These are phyloP conservation scores for Chlamydomonas sp. DNA, from an alignment of 139 green algal genomes.

Conservation along the genomic window DNA sequence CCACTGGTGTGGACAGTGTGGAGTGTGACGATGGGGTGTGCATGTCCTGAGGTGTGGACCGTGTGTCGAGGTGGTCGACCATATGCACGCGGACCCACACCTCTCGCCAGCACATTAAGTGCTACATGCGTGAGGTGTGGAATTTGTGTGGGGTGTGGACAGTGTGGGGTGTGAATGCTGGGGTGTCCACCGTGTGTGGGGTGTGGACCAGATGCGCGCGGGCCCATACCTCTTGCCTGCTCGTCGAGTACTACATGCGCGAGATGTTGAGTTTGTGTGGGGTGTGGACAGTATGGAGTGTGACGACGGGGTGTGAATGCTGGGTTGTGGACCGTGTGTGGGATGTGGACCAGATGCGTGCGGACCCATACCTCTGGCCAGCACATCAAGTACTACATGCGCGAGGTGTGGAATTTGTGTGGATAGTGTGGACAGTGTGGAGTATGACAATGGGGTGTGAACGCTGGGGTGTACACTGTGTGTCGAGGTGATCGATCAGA, in stretches of 20 bases:
- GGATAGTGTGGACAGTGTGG: neutral
- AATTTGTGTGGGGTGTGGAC: neutral
- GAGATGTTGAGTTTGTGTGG: too few species aligned
- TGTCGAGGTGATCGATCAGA: too few species aligned
- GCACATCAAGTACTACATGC: slow-evolving; percentile 92
- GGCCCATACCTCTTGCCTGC: slow-evolving; percentile 76
- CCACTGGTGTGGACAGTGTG: too few species aligned
- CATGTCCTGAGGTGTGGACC: too few species aligned
- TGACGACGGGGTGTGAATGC: neutral
- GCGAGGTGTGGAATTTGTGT: slow-evolving; percentile 47
- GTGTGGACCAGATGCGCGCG: slow-evolving; percentile 43
- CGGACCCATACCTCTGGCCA: slow-evolving; percentile 70
- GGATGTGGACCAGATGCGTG: slow-evolving; percentile 44
- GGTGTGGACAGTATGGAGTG: slow-evolving; percentile 12
- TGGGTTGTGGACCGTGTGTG: slow-evolving; percentile 9
- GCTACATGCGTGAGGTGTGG: neutral
- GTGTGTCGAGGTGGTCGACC: slow-evolving; percentile 34
- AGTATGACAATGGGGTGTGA: slow-evolving; percentile 14
- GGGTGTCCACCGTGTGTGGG: too few species aligned
- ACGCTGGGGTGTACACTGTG: too few species aligned
- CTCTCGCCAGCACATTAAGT: slow-evolving; percentile 67
- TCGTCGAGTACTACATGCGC: slow-evolving; percentile 87
- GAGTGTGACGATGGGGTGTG: too few species aligned
- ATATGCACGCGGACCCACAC: slow-evolving; percentile 66
- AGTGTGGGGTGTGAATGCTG: slow-evolving; percentile 37